Evolutionary conservation across 305 asterid genomes (phyloP).

Genomic region (Stenogyne calaminthoides): DNA sequence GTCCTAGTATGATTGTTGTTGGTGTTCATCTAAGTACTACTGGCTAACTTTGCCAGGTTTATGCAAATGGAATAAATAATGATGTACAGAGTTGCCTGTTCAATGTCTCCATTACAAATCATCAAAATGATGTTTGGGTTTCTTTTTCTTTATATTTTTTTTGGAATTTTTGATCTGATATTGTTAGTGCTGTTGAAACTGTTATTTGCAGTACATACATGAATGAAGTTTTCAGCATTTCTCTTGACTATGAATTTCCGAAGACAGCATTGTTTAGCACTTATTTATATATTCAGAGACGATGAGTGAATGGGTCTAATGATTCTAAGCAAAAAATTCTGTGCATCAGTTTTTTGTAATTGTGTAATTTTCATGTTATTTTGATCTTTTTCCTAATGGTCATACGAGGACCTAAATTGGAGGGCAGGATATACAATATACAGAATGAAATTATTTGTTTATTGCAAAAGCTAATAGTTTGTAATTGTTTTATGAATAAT

Average conservation of each 20-base stretch:
- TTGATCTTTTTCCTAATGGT: neutral
- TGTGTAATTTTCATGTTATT: too few relatives aligned
- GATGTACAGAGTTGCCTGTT: conserved; percentile 19
- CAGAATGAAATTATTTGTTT: too few relatives aligned
- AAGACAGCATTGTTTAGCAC: neutral
- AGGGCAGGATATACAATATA: too few relatives aligned
- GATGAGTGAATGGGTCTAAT: neutral
- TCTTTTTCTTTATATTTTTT: neutral
- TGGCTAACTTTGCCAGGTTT: conserved; percentile 21
- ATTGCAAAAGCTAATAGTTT: too few relatives aligned
- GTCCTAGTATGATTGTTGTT: conserved; percentile 6
- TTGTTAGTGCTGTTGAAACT: neutral
- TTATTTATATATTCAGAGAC: too few relatives aligned
- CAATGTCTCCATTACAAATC: neutral
- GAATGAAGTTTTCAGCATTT: neutral
- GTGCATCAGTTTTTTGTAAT: neutral
- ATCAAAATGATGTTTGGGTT: neutral
- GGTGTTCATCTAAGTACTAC: conserved; percentile 11
- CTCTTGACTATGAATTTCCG: neutral
- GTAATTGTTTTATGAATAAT: too few relatives aligned
- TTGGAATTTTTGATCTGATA: neutral
- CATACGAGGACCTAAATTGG: too few relatives aligned
- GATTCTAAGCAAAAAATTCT: neutral
- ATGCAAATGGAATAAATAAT: conserved; percentile 14
- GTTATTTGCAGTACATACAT: neutral